Conservation (phyloP, 73 alveolate genomes). For the Paramecium biaurelia region DNA sequence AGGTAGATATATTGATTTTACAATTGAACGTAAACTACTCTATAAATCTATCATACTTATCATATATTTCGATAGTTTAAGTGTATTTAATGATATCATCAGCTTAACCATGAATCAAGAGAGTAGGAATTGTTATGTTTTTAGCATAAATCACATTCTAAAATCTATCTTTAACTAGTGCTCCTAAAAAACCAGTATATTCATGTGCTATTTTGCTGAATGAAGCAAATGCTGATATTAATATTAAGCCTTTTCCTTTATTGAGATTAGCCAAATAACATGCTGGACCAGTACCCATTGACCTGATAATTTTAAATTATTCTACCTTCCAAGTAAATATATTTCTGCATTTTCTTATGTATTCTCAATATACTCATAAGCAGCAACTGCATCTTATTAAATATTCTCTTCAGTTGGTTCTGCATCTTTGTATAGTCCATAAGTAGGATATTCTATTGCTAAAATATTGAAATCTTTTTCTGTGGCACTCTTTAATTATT, state of each 20-base stretch:
- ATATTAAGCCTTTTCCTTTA: conserved; percentile 52
- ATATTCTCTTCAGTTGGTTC: conserved; percentile 42
- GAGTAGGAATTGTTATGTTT: neutral
- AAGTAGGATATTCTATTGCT: conserved; percentile 96
- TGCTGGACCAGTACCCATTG: conserved; percentile 96
- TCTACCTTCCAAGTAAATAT: conserved; percentile 81
- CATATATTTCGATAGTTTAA: neutral
- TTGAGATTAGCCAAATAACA: conserved; percentile 75
- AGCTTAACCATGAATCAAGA: neutral
- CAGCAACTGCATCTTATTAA: conserved; percentile 73
- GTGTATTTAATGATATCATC: neutral
- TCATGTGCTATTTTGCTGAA: conserved; percentile 53
- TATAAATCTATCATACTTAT: neutral
- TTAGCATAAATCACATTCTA: neutral
- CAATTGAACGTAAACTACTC: neutral
- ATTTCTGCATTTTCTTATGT: conserved; percentile 72
- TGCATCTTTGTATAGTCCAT: conserved; percentile 83
- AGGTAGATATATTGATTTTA: neutral
- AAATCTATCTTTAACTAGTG: neutral
- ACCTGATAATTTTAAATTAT: conserved; percentile 78
- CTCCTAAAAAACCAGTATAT: neutral
- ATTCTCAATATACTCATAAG: conserved; percentile 70
- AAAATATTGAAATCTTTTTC: conserved; percentile 68
- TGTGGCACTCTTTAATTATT: conserved; percentile 68
- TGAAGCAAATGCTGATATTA: conserved; percentile 48